Evolutionary conservation across 371 early-diverging fungal genomes (phyloP).

Genomic region (Batrachochytrium dendrobatidis): DNA sequence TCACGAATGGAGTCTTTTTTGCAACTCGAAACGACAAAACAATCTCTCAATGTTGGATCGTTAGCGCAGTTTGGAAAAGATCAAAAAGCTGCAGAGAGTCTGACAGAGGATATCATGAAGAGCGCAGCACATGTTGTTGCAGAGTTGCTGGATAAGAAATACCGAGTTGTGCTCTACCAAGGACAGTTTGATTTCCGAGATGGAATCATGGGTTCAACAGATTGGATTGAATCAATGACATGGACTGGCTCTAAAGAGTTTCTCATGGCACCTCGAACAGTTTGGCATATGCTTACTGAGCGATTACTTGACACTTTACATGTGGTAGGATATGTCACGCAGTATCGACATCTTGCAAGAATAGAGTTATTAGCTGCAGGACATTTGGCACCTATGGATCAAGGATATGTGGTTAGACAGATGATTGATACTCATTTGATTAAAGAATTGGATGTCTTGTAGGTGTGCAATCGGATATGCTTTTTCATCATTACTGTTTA

Average conservation of each 20-base stretch:
- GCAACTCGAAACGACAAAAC: constrained; percentile 36
- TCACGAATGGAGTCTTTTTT: constrained; percentile 45
- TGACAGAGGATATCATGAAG: constrained; percentile 53
- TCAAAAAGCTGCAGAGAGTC: constrained; percentile 32
- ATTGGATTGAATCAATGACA: constrained; percentile 52
- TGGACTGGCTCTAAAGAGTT: constrained; percentile 48
- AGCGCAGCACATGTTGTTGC: constrained; percentile 42
- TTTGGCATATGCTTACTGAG: constrained; percentile 29
- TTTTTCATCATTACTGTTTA: too few species aligned
- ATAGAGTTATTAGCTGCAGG: constrained; percentile 54
- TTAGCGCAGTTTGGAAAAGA: constrained; percentile 30
- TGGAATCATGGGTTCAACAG: constrained; percentile 45
- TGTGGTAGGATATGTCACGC: constrained; percentile 49
- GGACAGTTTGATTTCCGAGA: constrained; percentile 66
- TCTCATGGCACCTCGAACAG: constrained; percentile 34
- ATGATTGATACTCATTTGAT: too few species aligned
- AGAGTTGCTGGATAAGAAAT: constrained; percentile 24
- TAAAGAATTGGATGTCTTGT: too few species aligned
- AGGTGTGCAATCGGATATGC: too few species aligned
- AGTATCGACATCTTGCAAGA: constrained; percentile 35
- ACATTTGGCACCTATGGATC: constrained; percentile 55
- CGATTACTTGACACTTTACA: constrained; percentile 8
- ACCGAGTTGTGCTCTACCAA: constrained; percentile 40
- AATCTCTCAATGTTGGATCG: constrained; percentile 40
- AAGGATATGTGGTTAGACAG: background rate